phyloP scores from a whole-genome alignment of 2,329 filamentous ascomycete genomes.

The Raffaelea albimanens region DNA sequence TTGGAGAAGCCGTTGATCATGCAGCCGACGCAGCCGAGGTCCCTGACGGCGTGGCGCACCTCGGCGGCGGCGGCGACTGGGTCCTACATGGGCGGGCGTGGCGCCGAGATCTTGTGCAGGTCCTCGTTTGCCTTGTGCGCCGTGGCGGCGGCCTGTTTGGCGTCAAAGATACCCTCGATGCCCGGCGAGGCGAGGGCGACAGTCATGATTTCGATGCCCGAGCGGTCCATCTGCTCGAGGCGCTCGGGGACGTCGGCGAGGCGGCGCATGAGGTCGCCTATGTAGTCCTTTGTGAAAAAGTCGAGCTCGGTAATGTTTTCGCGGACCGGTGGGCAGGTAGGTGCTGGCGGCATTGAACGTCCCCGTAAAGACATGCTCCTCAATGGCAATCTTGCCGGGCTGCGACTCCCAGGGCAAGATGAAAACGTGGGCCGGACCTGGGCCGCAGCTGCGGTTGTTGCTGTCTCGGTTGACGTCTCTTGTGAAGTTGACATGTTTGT shows the following conservation, averaged over 20 bases:
- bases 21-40: constrained; percentile 8
- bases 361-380: neutral
- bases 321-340: neutral
- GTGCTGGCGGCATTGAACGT: neutral
- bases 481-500: too few species aligned
- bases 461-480: too few species aligned
- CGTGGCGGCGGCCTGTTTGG: constrained; percentile 6
- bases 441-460: too few species aligned
- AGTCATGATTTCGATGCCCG: constrained; percentile 10
- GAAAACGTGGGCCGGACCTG: too few species aligned
- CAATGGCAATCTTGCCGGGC: neutral
- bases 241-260: constrained; percentile 6
- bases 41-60: constrained; percentile 13
- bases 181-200: constrained; percentile 10
- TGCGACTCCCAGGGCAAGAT: neutral
- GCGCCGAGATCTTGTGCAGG: constrained; percentile 4
- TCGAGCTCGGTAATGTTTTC: neutral
- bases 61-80: constrained; percentile 12
- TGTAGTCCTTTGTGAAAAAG: constrained; percentile 9
- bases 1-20: constrained; percentile 11
- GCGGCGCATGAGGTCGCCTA: constrained; percentile 5
- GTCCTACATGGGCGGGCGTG: constrained; percentile 10
- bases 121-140: constrained; percentile 13
- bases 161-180: constrained; percentile 15
- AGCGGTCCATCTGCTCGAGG: constrained; percentile 11